Evolutionary conservation across 2,329 filamentous ascomycete genomes (phyloP), one percentile per base, ranked within the genome.

Genomic region (Alternaria novae-zelandiae): DNA sequence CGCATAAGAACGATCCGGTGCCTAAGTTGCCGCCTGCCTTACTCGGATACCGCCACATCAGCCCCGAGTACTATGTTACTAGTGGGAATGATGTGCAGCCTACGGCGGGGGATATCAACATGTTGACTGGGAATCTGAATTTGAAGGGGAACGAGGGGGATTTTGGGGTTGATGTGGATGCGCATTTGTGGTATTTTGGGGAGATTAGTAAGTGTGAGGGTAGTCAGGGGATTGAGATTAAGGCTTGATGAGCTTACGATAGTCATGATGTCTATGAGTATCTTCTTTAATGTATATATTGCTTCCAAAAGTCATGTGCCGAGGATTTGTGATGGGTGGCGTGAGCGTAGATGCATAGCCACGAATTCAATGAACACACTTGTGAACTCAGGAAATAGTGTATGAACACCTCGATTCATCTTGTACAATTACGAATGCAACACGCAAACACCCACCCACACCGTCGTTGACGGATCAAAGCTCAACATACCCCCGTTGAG

Each of bases 1-100:
- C 91, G 2, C 90, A 93, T 79, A 79, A 79, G 45, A 81, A 86
- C 69, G 91, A 94, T 75, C 88, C 89, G 1, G 86, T 93, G 2
- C 89, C 91, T 0, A 86, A 88, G 46, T 83, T 94, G 41, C 90
- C 91, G 1, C 86, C 89, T 79, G 87, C 73, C 61, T 56, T 86
- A 49, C 76, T 90, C 55, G 86, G 86, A 32, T 93, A 88, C 81
- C 81, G 85, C 43, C 91, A 93, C 77, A 86, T 87, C n/a, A 86
- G 83, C 15, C 89, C 90, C 2, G 91, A 93, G 82, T 92, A 89
- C 80, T 92, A 78, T 51, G 71, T 81, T 50, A 70, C 68, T 0
- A 74, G 56, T 3, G 74, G 63, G 0, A 78, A 77, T 30, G 53
- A 65, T 4, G 73, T 63, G 1, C 32, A 50, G 21, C 72, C 74